Evolutionary conservation across 805 yeast genomes (phyloP).

Genomic region (Schizosaccharomyces lindneri): DNA sequence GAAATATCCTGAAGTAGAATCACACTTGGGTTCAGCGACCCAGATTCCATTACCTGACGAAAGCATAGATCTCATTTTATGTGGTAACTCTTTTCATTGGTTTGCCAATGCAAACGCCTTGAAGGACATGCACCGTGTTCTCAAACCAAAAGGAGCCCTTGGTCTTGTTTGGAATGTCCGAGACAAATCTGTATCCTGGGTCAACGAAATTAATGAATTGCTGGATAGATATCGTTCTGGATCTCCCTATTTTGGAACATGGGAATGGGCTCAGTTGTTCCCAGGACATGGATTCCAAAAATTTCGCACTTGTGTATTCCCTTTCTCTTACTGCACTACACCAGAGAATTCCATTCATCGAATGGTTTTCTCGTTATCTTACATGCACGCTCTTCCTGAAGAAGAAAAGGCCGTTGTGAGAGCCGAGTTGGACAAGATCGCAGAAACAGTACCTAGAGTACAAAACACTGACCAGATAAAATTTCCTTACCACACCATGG

Average conservation of each 20-base stretch:
- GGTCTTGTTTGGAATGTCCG: conserved; percentile 34
- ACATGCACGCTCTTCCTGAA: not conserved
- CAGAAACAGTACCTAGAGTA: not conserved
- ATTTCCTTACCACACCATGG: not conserved
- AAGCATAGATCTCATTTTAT: conserved; percentile 24
- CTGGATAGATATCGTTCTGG: not conserved
- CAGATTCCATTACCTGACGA: conserved; percentile 21
- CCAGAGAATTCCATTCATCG: not conserved
- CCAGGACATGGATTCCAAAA: not conserved
- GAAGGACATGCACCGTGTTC: conserved; percentile 25
- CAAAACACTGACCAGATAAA: not conserved
- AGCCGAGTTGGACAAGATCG: not conserved
- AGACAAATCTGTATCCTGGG: not conserved
- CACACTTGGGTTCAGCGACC: conserved; percentile 21
- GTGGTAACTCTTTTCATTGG: conserved; percentile 48
- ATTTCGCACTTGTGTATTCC: not conserved
- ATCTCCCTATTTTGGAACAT: not conserved
- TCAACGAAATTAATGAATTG: not conserved
- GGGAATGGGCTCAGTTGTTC: not conserved
- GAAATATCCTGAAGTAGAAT: conserved; percentile 22
- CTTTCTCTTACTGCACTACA: not conserved
- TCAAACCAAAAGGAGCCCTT: conserved; percentile 25
- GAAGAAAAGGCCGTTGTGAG: not conserved
- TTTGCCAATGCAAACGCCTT: conserved; percentile 27
- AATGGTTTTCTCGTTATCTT: not conserved